Conservation (phyloP, 768 basidiomycete genomes). For the Crucibulum laeve region DNA sequence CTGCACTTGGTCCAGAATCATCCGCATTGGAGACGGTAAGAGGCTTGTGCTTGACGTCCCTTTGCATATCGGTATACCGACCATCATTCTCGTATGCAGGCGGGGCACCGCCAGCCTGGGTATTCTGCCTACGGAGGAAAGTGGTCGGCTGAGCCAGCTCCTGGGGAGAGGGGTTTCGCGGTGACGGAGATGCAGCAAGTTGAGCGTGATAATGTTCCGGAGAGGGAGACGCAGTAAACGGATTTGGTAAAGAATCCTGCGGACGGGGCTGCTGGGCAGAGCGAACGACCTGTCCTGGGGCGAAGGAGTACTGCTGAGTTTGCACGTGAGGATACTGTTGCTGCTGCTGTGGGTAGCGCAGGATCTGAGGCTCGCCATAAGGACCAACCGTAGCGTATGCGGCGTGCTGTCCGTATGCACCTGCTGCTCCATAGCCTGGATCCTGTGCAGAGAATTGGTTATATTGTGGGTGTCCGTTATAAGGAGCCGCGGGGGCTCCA, state of each 20-base stretch:
- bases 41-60: conserved; percentile 14
- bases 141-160: not conserved
- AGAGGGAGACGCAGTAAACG: not conserved
- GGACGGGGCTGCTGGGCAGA: no score
- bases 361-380: no score
- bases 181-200: not conserved
- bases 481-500: not conserved
- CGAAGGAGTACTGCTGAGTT: no score
- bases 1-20: not conserved
- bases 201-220: not conserved
- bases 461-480: not conserved
- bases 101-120: conserved; percentile 14
- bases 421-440: not conserved
- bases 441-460: not conserved
- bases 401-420: no score
- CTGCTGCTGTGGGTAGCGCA: no score
- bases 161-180: conserved; percentile 2
- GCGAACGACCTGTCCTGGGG: no score
- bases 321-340: no score
- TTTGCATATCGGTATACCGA: conserved; percentile 11
- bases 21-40: not conserved
- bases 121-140: conserved; percentile 9
- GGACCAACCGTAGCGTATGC: no score
- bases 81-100: conserved; percentile 19
- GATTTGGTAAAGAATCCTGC: not conserved